Evolutionary conservation across 169 alveolate genomes (phyloP).

Genomic region (Plasmodium adleri): DNA sequence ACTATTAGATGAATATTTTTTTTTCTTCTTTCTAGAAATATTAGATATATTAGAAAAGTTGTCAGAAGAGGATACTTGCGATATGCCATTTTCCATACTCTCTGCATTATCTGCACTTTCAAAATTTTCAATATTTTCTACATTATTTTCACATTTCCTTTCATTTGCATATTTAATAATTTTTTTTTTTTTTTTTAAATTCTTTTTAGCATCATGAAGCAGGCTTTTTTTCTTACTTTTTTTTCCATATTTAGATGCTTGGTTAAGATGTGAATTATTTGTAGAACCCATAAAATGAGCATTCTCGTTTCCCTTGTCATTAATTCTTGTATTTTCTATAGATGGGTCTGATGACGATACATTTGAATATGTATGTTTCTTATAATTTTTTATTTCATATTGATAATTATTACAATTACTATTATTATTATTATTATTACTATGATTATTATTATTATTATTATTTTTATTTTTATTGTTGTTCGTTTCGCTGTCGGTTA

Average conservation of each 20-base stretch:
- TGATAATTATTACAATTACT: background rate
- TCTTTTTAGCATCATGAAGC: constrained; percentile 31
- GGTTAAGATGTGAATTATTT: constrained; percentile 17
- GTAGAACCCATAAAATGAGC: background rate
- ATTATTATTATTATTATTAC: background rate
- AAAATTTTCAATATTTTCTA: too few species aligned
- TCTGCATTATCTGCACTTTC: constrained; percentile 1
- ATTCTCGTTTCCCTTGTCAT: constrained; percentile 18
- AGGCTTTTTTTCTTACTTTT: constrained; percentile 49
- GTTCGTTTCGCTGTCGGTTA: too few species aligned
- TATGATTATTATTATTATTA: background rate
- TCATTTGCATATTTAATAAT: constrained; percentile 44
- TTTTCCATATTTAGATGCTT: constrained; percentile 9
- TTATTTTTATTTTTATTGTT: background rate
- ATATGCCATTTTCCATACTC: constrained; percentile 18
- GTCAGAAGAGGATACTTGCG: constrained; percentile 48
- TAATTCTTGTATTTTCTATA: background rate
- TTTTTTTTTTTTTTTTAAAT: constrained; percentile 71
- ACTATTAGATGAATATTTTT: constrained; percentile 5
- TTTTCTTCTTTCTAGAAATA: constrained; percentile 12
- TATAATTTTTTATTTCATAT: constrained; percentile 51
- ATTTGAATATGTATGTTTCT: constrained; percentile 32
- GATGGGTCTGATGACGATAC: constrained; percentile 37
- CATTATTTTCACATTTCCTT: background rate
- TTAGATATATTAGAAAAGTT: constrained; percentile 38